Evolutionary conservation across 2,329 filamentous ascomycete genomes (phyloP).

Genomic region (Arthrobotrys iridis): DNA sequence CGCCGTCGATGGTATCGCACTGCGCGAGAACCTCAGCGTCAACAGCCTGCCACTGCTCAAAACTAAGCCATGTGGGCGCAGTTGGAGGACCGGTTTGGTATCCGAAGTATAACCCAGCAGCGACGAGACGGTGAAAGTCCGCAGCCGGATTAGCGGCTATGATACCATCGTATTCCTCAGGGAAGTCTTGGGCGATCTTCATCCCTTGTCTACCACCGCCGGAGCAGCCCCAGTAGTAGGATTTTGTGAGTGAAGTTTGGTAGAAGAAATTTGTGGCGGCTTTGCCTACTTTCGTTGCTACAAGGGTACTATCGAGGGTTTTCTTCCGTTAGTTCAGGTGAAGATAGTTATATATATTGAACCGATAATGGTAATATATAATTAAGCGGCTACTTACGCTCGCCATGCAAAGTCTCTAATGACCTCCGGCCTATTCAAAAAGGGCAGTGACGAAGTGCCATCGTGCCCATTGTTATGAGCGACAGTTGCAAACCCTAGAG

Average conservation of each 20-base stretch:
- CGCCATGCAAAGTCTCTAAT: slow-evolving; percentile 50
- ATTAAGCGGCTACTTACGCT: slow-evolving; percentile 14
- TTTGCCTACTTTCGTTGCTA: slow-evolving; percentile 26
- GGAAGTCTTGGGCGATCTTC: slow-evolving; percentile 64
- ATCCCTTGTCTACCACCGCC: slow-evolving; percentile 65
- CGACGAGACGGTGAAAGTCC: slow-evolving; percentile 63
- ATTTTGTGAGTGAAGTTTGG: slow-evolving; percentile 59
- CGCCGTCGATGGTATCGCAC: slow-evolving; percentile 66
- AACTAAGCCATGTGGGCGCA: slow-evolving; percentile 53
- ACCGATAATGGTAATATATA: not conserved
- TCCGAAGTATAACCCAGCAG: not conserved
- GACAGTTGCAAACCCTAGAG: slow-evolving; percentile 44
- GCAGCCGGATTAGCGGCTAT: slow-evolving; percentile 63
- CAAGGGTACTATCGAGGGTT: not conserved
- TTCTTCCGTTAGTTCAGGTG: not conserved
- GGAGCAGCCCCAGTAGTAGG: slow-evolving; percentile 66
- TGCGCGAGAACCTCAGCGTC: slow-evolving; percentile 63
- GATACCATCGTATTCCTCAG: slow-evolving; percentile 65
- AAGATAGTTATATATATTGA: not conserved
- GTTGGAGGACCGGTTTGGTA: slow-evolving; percentile 57
- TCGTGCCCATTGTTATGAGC: slow-evolving; percentile 52
- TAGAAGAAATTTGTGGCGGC: slow-evolving; percentile 44
- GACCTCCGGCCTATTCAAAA: slow-evolving; percentile 39
- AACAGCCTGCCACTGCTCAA: slow-evolving; percentile 59
- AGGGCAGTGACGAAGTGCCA: slow-evolving; percentile 16